Base-by-base conservation (phyloP, 805 yeast genomes). In the Sugiyamaella valdiviana region DNA sequence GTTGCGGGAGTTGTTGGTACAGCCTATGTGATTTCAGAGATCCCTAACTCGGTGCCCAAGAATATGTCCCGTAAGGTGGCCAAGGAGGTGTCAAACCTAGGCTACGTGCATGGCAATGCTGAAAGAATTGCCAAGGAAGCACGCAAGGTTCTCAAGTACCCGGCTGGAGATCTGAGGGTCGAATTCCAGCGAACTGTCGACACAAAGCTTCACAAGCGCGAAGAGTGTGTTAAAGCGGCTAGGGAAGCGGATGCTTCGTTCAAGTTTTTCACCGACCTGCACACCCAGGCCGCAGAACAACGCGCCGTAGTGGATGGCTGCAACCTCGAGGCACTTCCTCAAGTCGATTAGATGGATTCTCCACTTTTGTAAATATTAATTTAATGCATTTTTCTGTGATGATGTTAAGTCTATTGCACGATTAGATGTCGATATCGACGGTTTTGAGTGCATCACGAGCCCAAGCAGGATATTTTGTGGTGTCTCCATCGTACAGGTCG, bases 41-140 rank as follows among this genome's bases (percentile, higher is more conserved):
- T 95, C 12, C 97, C 97, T 2, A 78, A 83, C 57, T 95, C 97
- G 0, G 79, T 87, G 57, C 95, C 96, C 16, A 73, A 88, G 55
- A 89, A 89, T 50, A 75, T 88, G 50, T 88, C 93, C 0, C 72
- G 75, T 42, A 87, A 85, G 64, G 77, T 91, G 55, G 77, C 76
- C 53, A 61, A 61, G 5, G 84, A 83, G 58, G 70, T 93, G 29
- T 72, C 72, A 38, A 77, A 76, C 14, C 66, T 80, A 56, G 96
- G 90, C 51, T 93, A 89, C 59, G 80, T 85, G 10, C 93, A 85
- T 57, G 58, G 72, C 40, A 91, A 90, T 62, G 80, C 96, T 0
- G 76, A 75, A 42, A 74, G 99, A 51, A 77, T 93, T 6, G 74
- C 95, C 0, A 80, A 78, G 55, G 98, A 91, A 62, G 85, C 88